These are phyloP conservation scores for Nicotiana paniculata DNA, from an alignment of 257 asterid genomes.

Conservation along the genomic window DNA sequence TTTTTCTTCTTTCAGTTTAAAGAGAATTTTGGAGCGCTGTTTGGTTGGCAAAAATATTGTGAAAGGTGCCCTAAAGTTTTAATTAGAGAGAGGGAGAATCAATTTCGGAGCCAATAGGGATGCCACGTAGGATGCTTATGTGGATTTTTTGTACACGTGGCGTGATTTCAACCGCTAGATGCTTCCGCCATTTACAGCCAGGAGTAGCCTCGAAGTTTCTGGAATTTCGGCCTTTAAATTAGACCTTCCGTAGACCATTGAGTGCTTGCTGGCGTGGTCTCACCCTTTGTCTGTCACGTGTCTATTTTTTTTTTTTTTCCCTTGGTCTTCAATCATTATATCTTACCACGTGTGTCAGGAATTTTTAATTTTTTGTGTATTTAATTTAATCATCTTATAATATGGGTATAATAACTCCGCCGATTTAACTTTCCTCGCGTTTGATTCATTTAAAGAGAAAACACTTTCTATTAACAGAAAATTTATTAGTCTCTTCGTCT, in stretches of 20 bases:
- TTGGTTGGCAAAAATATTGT: not conserved
- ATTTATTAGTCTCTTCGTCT: too few relatives aligned
- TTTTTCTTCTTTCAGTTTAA: not conserved
- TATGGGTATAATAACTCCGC: too few relatives aligned
- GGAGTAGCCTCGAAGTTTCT: conserved; percentile 42
- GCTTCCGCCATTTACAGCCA: conserved; percentile 28
- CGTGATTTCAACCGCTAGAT: conserved; percentile 23
- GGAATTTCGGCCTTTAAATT: conserved; percentile 32
- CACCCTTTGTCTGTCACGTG: not conserved
- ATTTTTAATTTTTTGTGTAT: too few relatives aligned
- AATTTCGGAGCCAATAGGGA: conserved; percentile 22
- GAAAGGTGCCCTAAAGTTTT: conserved; percentile 26
- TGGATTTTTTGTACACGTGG: conserved; percentile 38
- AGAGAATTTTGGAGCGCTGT: not conserved
- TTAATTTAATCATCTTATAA: too few relatives aligned
- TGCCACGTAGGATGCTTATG: conserved; percentile 40
- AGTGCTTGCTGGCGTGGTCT: not conserved
- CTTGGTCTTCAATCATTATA: not conserved
- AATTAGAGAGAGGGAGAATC: conserved; percentile 30
- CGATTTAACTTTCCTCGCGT: too few relatives aligned
- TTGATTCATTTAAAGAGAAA: too few relatives aligned
- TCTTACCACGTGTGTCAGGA: not conserved
- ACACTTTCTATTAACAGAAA: too few relatives aligned
- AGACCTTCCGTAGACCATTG: not conserved
- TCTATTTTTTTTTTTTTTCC: too few relatives aligned